Conservation (phyloP, 495 filamentous ascomycete genomes). For the Penicillium tannophilum region DNA sequence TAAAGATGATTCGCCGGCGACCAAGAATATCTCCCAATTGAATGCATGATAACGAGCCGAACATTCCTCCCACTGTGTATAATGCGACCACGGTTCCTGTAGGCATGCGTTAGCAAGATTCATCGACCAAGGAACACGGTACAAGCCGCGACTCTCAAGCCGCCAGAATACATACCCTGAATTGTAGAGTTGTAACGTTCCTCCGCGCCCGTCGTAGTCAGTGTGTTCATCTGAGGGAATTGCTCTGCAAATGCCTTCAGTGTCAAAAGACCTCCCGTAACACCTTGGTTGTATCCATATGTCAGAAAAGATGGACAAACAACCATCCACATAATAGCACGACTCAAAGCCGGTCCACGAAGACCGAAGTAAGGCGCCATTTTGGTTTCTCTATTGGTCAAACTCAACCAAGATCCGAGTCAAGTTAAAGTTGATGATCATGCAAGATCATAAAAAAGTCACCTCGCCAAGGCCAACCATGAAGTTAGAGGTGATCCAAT, state of each 20-base stretch:
- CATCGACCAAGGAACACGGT: background rate
- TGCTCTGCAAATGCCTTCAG: constrained; percentile 37
- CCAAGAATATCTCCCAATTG: constrained; percentile 36
- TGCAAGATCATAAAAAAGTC: constrained; percentile 6
- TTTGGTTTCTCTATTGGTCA: background rate
- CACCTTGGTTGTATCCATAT: constrained; percentile 47
- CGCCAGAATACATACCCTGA: constrained; percentile 22
- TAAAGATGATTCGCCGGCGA: constrained; percentile 36
- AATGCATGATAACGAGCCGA: constrained; percentile 37
- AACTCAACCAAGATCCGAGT: background rate
- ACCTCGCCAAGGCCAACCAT: constrained; percentile 6
- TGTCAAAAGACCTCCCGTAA: constrained; percentile 37
- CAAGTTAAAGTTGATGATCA: constrained; percentile 11
- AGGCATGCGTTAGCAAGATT: background rate
- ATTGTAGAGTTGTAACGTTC: constrained; percentile 27
- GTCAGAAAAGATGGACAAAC: constrained; percentile 47
- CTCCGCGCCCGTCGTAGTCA: constrained; percentile 28
- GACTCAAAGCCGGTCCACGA: constrained; percentile 28
- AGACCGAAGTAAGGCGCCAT: constrained; percentile 33
- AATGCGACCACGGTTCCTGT: constrained; percentile 38
- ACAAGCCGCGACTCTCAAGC: background rate
- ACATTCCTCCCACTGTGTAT: constrained; percentile 37
- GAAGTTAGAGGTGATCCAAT: constrained; percentile 9
- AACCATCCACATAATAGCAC: constrained; percentile 36
- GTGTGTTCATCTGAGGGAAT: constrained; percentile 52